phyloP scores from a whole-genome alignment of 176 grass and related monocot genomes.

The Musa beccarii region DNA sequence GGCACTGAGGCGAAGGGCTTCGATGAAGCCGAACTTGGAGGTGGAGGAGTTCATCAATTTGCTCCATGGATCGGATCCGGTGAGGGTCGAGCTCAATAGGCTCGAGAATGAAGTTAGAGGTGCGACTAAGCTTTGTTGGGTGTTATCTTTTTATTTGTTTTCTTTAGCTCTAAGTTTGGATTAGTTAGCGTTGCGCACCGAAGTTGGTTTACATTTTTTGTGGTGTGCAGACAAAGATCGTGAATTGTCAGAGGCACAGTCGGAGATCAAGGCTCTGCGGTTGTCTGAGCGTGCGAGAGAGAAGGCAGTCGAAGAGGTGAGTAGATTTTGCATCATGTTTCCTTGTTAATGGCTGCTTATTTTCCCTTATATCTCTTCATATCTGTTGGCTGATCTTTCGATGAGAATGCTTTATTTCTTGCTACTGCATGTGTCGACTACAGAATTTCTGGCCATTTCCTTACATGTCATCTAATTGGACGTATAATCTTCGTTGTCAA shows the following conservation, averaged over 20 bases:
- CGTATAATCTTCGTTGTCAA: background rate
- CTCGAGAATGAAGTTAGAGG: conserved; percentile 86
- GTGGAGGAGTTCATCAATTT: conserved; percentile 97
- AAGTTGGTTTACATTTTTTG: background rate
- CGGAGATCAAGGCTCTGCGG: conserved; percentile 79
- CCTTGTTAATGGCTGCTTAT: background rate
- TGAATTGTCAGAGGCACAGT: conserved; percentile 71
- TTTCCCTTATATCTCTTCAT: too few relatives aligned
- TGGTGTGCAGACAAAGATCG: conserved; percentile 67
- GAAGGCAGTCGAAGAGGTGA: conserved; percentile 95
- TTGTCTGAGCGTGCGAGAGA: conserved; percentile 90
- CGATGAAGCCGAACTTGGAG: conserved; percentile 67
- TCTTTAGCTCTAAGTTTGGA: background rate
- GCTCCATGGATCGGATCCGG: conserved; percentile 94
- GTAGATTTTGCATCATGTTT: conserved; percentile 14
- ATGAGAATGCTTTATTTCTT: background rate
- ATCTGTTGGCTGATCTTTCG: background rate
- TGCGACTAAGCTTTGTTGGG: conserved; percentile 33
- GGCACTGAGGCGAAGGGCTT: conserved; percentile 28
- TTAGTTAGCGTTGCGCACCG: too few relatives aligned
- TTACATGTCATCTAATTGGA: background rate
- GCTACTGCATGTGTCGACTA: background rate
- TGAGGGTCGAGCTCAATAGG: conserved; percentile 80
- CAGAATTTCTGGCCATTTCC: background rate
- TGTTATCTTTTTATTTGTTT: background rate